Conservation (phyloP, 768 basidiomycete genomes). For the Tulasnella sp. region DNA sequence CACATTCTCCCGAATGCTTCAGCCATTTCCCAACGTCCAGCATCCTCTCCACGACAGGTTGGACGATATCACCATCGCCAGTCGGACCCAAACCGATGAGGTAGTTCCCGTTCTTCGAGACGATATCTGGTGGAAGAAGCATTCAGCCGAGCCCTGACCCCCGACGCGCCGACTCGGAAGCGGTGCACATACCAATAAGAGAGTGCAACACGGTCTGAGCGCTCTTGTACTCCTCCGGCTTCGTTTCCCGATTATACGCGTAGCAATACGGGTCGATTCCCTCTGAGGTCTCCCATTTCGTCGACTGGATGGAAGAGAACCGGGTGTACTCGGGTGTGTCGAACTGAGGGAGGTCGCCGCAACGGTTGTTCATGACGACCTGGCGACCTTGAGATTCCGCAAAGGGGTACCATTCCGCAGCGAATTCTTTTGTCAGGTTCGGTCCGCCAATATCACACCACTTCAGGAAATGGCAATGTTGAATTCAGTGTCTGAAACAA, state of each 20-base stretch:
- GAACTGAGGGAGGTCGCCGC: constrained; percentile 45
- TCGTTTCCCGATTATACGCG: constrained; percentile 21
- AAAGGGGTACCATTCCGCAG: constrained; percentile 23
- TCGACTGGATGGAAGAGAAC: constrained; percentile 41
- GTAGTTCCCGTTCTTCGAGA: constrained; percentile 56
- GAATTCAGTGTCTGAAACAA: constrained; percentile 11
- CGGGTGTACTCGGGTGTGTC: constrained; percentile 49
- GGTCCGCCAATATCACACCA: constrained; percentile 50
- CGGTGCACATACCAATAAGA: constrained; percentile 11
- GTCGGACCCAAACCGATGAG: constrained; percentile 49
- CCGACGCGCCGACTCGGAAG: neutral
- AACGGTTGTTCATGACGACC: constrained; percentile 43
- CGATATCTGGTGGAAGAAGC: constrained; percentile 43
- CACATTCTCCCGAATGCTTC: constrained; percentile 42
- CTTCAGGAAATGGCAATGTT: constrained; percentile 27
- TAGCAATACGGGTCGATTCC: constrained; percentile 35
- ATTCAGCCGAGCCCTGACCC: neutral
- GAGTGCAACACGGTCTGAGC: constrained; percentile 44
- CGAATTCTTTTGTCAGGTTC: constrained; percentile 23
- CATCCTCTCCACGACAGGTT: constrained; percentile 41
- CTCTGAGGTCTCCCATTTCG: constrained; percentile 51
- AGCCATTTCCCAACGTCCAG: constrained; percentile 49
- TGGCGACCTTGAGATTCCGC: constrained; percentile 34
- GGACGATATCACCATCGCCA: constrained; percentile 47
- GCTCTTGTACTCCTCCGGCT: constrained; percentile 41